These are phyloP conservation scores for Polyporus tsugae DNA, from an alignment of 1,284 basidiomycete genomes.

Conservation along the genomic window DNA sequence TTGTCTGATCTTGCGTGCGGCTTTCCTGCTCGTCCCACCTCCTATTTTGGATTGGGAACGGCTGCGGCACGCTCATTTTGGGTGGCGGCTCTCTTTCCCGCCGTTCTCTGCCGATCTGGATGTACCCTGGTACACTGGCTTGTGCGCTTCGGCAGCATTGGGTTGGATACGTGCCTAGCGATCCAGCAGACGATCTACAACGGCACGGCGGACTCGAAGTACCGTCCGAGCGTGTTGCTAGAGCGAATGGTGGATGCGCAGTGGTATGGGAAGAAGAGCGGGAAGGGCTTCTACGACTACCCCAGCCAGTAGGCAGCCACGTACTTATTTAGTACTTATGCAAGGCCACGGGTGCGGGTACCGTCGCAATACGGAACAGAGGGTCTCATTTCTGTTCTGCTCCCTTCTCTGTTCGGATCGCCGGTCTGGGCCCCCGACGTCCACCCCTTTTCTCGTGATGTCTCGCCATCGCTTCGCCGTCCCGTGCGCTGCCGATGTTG, in stretches of 20 bases:
- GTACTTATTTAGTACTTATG: not conserved
- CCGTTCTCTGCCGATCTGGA: constrained; percentile 5
- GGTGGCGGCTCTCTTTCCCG: not conserved
- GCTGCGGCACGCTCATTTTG: constrained; percentile 4
- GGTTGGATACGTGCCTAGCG: constrained; percentile 90
- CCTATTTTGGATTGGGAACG: constrained; percentile 6
- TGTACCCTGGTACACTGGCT: constrained; percentile 13
- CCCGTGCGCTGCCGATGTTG: not conserved
- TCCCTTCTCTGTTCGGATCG: constrained; percentile 8
- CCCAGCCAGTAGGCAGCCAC: constrained; percentile 2
- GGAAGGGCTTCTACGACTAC: constrained; percentile 91
- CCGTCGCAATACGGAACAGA: not conserved
- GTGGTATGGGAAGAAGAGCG: constrained; percentile 93
- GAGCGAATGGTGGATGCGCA: constrained; percentile 97
- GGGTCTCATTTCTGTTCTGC: not conserved
- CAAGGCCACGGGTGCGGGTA: not conserved
- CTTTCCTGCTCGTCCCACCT: constrained; percentile 10
- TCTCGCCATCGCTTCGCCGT: constrained; percentile 19
- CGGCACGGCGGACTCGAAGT: constrained; percentile 96
- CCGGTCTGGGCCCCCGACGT: not conserved
- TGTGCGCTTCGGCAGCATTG: constrained; percentile 66
- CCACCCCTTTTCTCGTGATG: not conserved
- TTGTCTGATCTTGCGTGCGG: constrained; percentile 25
- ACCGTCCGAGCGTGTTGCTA: constrained; percentile 90
- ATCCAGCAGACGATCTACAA: constrained; percentile 90